These are phyloP conservation scores for Mucor sp. DNA, from an alignment of 371 early-diverging fungal species.

Conservation along the genomic window DNA sequence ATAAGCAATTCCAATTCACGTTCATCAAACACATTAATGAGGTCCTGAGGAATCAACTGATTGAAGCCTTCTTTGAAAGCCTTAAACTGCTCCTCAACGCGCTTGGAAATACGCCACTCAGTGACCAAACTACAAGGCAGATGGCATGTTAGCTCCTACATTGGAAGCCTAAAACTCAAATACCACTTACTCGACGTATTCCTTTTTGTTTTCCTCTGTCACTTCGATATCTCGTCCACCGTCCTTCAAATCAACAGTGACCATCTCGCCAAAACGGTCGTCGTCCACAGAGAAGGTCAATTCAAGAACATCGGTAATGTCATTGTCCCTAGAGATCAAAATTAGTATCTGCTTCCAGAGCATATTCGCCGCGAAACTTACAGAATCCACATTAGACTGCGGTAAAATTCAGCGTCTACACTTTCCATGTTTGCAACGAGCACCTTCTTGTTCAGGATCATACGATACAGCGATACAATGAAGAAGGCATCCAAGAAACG, in stretches of 20 bases:
- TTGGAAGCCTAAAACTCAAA: background rate
- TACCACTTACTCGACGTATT: conserved; percentile 73
- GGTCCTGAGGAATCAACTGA: conserved; percentile 92
- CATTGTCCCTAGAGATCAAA: conserved; percentile 68
- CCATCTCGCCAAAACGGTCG: conserved; percentile 91
- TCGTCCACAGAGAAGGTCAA: conserved; percentile 94
- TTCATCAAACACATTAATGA: conserved; percentile 96
- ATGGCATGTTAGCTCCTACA: background rate
- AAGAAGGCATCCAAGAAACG: conserved; percentile 97
- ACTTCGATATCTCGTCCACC: conserved; percentile 72
- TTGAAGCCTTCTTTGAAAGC: conserved; percentile 96
- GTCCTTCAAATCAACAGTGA: conserved; percentile 89
- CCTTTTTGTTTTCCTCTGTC: conserved; percentile 35
- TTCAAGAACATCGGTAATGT: conserved; percentile 87
- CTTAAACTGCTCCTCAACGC: conserved; percentile 94
- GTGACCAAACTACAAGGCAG: conserved; percentile 70
- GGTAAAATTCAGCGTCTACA: conserved; percentile 93
- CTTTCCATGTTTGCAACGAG: conserved; percentile 93
- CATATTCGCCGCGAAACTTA: conserved; percentile 28
- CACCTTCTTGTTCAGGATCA: conserved; percentile 90
- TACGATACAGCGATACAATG: conserved; percentile 95
- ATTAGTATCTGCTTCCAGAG: background rate
- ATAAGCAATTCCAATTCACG: conserved; percentile 98
- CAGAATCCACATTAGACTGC: conserved; percentile 94
- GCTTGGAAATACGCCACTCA: conserved; percentile 83